phyloP scores from a whole-genome alignment of 768 basidiomycete species.

The Dioszegia crocea region DNA sequence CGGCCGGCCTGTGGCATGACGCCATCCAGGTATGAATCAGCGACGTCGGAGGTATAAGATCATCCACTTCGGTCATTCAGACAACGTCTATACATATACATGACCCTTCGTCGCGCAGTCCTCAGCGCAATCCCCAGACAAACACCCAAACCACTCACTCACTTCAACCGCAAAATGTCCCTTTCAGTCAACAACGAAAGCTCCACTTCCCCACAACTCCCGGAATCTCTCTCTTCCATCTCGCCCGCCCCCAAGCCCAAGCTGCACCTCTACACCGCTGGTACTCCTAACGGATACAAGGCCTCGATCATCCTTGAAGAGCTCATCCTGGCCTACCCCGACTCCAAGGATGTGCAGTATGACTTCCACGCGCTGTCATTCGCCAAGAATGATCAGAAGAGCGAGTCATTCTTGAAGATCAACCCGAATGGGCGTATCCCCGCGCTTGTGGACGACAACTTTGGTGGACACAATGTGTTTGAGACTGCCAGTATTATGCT shows the following conservation, averaged over 20 bases:
- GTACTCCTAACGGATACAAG: constrained; percentile 59
- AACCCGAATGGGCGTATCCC: constrained; percentile 53
- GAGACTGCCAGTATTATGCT: constrained; percentile 69
- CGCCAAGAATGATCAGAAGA: constrained; percentile 68
- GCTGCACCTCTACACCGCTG: constrained; percentile 53
- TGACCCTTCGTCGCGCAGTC: background rate
- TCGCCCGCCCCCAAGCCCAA: constrained; percentile 16
- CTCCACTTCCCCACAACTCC: constrained; percentile 2
- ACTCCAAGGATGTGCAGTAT: constrained; percentile 41
- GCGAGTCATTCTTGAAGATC: constrained; percentile 68
- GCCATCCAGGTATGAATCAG: no score
- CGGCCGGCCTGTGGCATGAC: no score
- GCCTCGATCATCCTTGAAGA: constrained; percentile 62
- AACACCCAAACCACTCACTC: no score
- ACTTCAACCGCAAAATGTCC: no score
- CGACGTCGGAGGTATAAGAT: no score
- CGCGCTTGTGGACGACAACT: constrained; percentile 48
- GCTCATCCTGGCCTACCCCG: constrained; percentile 57
- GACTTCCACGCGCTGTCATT: constrained; percentile 55
- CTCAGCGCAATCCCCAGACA: no score
- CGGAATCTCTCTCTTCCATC: constrained; percentile 18
- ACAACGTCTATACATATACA: background rate
- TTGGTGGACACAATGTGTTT: constrained; percentile 45
- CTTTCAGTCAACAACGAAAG: no score
- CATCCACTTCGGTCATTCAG: no score